phyloP scores from a whole-genome alignment of 2,329 filamentous ascomycete species.

The Ascochyta viciae-villosae region DNA sequence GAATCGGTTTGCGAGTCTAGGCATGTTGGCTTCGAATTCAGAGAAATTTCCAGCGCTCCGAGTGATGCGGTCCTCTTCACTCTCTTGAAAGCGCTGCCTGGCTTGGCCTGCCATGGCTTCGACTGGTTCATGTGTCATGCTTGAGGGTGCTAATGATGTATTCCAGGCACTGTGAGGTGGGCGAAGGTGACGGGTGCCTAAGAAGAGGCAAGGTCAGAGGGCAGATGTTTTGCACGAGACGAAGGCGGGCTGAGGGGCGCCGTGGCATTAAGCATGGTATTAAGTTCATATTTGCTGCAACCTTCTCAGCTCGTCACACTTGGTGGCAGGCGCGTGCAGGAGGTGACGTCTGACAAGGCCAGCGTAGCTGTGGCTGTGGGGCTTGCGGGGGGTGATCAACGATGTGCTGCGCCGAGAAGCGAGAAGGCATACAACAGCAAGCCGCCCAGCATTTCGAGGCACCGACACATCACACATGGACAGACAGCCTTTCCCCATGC shows the following conservation, averaged over 20 bases:
- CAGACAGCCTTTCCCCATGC: not conserved
- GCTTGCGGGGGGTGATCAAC: conserved; percentile 18
- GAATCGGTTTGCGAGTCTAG: conserved; percentile 42
- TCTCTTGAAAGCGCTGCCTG: conserved; percentile 41
- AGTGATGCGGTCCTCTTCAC: conserved; percentile 43
- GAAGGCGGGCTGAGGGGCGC: conserved; percentile 25
- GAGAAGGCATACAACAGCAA: conserved; percentile 11
- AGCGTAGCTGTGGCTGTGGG: conserved; percentile 13
- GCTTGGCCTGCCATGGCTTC: conserved; percentile 38
- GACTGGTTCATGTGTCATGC: conserved; percentile 37
- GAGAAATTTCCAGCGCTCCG: conserved; percentile 39
- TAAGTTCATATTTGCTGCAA: conserved; percentile 28
- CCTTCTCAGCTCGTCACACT: conserved; percentile 21
- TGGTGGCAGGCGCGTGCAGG: conserved; percentile 14
- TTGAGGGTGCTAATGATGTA: conserved; percentile 20
- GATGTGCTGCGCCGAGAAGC: conserved; percentile 19
- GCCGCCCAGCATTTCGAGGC: not conserved
- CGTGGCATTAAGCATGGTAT: conserved; percentile 18
- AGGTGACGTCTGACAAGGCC: conserved; percentile 26
- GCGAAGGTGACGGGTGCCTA: conserved; percentile 27
- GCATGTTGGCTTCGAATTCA: conserved; percentile 49
- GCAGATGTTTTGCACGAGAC: conserved; percentile 43
- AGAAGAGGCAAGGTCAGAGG: conserved; percentile 42
- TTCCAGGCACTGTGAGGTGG: conserved; percentile 18
- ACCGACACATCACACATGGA: not conserved